These are phyloP conservation scores for Oldenlandia corymbosa DNA, from an alignment of 257 asterid genomes.

Conservation along the genomic window DNA sequence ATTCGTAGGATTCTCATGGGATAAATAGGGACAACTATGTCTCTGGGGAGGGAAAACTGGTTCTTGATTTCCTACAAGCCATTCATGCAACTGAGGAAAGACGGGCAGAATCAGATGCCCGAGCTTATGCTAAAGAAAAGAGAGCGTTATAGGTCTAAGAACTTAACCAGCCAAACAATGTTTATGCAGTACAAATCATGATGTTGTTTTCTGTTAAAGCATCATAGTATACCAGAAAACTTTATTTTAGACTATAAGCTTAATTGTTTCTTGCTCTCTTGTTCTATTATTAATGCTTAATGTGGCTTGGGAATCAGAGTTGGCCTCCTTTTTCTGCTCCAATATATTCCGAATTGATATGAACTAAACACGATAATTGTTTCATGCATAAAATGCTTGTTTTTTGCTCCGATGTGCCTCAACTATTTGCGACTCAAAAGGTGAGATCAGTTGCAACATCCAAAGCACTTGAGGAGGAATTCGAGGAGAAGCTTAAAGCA, in stretches of 20 bases:
- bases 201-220: not conserved
- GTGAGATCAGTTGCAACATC: conserved; percentile 78
- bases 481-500: conserved; percentile 51
- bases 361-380: not conserved
- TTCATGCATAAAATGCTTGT: not conserved
- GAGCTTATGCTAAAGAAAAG: conserved; percentile 55
- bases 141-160: conserved; percentile 59
- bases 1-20: conserved; percentile 47
- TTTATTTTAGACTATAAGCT: conserved; percentile 12
- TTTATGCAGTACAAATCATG: not conserved
- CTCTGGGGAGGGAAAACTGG: conserved; percentile 81
- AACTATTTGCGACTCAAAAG: conserved; percentile 46
- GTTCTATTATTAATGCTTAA: no score
- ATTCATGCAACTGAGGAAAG: conserved; percentile 95
- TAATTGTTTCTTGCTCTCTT: conserved; percentile 17
- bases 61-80: conserved; percentile 87
- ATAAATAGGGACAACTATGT: conserved; percentile 53
- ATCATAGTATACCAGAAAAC: not conserved
- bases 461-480: conserved; percentile 73
- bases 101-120: conserved; percentile 84
- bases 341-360: not conserved
- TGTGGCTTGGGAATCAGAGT: no score
- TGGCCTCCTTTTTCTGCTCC: no score
- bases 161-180: conserved; percentile 1
- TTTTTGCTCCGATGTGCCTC: not conserved